Conservation (phyloP, 306 rosid genomes). For the Ceratonia siliqua region DNA sequence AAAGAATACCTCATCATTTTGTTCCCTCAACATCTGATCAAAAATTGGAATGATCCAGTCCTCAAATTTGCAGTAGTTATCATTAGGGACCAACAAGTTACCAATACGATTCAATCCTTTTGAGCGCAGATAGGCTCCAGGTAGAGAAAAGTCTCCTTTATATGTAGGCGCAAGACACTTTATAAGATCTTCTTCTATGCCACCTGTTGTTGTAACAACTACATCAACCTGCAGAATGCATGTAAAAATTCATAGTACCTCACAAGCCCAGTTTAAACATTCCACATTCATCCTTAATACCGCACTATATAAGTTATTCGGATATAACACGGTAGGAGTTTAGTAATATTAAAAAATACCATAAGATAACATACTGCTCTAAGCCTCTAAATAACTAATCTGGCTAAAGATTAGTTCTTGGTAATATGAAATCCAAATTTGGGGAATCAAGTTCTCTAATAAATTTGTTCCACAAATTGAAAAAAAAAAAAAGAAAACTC, state of each 20-base stretch:
- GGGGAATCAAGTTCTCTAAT: neutral
- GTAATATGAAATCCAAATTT: neutral
- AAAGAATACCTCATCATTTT: conserved; percentile 57
- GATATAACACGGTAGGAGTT: neutral
- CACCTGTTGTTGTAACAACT: conserved; percentile 88
- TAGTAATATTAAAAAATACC: neutral
- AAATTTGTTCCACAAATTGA: neutral
- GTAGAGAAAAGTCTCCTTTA: conserved; percentile 75
- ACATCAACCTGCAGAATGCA: conserved; percentile 69
- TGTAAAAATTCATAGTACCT: neutral
- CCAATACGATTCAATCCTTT: conserved; percentile 95
- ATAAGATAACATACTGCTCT: neutral
- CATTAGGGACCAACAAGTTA: conserved; percentile 90
- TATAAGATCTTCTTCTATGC: conserved; percentile 90
- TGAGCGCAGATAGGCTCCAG: conserved; percentile 74
- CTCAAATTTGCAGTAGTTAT: conserved; percentile 88
- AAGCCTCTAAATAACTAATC: neutral
- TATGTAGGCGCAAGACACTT: conserved; percentile 94
- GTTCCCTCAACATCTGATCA: conserved; percentile 89
- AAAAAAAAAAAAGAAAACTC: conserved; percentile 5
- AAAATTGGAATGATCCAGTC: conserved; percentile 95
- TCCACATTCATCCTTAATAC: neutral
- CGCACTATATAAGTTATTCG: neutral
- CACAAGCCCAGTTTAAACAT: neutral
- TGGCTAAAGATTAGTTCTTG: neutral